Evolutionary conservation across 2,329 filamentous ascomycete species (phyloP), one percentile per base, ranked within the genome.

Genomic region (Sphaceloma murrayae): DNA sequence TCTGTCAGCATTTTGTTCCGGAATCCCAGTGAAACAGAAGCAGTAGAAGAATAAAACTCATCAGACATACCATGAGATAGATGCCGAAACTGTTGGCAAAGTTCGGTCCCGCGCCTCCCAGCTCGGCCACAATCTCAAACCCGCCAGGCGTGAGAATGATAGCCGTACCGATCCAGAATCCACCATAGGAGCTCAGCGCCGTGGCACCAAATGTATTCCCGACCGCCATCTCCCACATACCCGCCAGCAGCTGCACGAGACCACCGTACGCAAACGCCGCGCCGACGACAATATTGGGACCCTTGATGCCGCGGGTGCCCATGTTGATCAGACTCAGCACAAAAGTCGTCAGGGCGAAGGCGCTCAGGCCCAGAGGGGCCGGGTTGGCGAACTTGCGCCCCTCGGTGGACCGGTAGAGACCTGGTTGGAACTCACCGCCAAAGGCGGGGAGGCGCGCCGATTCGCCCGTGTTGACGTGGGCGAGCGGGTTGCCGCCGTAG

Each of bases 301-400:
- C 56, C 7, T 49, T 52, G 49, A 70, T 62, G 46, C 58, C 58
- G 7, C 54, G 56, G 3, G 67, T 69, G 24, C 64, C 62, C 51
- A 71, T 52, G 52, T 72, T 71, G 60, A 71, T 68, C 38, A 66
- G 54, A 4, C 67, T 69, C 43, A 81, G 67, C 10, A 76, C 67
- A 55, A 81, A 79, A 7, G 77, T 80, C 7, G 78, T 80, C 51
- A 78, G 56, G n/a, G 77, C 75, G 61, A 82, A 81, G 62, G 73
- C 75, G 40, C 74, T 70, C 34, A 78, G 67, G 46, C 75, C 75
- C 16, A 78, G 66, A 7, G 75, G 75, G 47, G 74, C 74, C 34
- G 75, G 75, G 58, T 78, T 78, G 57, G 67, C 75, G 54, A 75
- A 67, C 49, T 70, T 73, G 59, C 62, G 62, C 39, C 52, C 44